Base-by-base conservation (phyloP, 176 grass and related monocot genomes). In the Elymus sibiricus region DNA sequence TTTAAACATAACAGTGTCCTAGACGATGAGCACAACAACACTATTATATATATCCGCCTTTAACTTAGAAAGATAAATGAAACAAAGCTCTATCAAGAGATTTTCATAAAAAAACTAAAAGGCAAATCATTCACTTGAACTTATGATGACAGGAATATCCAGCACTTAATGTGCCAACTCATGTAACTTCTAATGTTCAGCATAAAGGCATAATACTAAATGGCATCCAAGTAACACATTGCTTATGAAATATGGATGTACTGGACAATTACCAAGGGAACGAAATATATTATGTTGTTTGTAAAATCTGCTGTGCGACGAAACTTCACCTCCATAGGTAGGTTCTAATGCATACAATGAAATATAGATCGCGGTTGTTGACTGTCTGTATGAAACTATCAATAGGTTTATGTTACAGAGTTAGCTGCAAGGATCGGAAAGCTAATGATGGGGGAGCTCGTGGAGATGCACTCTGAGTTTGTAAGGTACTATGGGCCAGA, bases 371-470 rank as follows among this genome's bases (percentile, higher is more conserved):
- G 16, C 0, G 19, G 7, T 90, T 35, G 14, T 78, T 86, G 25
- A 67, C 74, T 80, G 15, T 88, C 83, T 21, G 46, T 16, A 49
- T 82, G 9, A 16, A 49, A 55, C 49, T 82, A 25, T 78, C 60
- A 11, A 32, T 94, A 95, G 96, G 80, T 98, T 68, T 95, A 91
- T 82, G 90, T 80, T 60, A 95, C 96, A 10, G 91, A 95, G 56
- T 86, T 78, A 40, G 86, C 91, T 37, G 90, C 83, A 0, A 95
- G 81, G 40, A 90, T 95, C 5, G 96, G 96, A 49, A 87, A 84
- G 63, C 86, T 95, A 55, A 90, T 95, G 93, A 98, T 94, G 93
- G 82, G 59, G 25, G 96, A 98, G 39, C 79, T 98, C n/a, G 84
- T 95, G 64, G 88, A 74, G 47, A 94, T 98, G 91, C 89, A 94